phyloP scores from a whole-genome alignment of 108 stramenopile genomes.

The Nitzschia palea region DNA sequence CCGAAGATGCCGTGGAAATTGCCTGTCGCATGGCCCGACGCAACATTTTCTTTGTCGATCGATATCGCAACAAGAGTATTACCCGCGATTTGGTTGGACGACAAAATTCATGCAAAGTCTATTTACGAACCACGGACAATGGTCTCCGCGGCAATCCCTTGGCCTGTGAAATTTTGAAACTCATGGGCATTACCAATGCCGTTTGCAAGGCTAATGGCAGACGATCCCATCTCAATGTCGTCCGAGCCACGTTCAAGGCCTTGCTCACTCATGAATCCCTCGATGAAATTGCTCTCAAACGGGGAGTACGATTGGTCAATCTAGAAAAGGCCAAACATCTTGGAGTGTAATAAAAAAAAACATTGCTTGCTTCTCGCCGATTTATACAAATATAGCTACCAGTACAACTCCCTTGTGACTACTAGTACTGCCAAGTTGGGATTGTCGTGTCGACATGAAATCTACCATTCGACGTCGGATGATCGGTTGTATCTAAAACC shows the following conservation, averaged over 20 bases:
- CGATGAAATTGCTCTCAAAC: slow-evolving; percentile 88
- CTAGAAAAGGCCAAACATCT: slow-evolving; percentile 76
- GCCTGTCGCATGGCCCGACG: slow-evolving; percentile 76
- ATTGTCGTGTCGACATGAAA: no score
- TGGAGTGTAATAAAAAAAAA: slow-evolving; percentile 67
- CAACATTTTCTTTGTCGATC: slow-evolving; percentile 92
- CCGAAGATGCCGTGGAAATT: slow-evolving; percentile 77
- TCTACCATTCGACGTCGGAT: no score
- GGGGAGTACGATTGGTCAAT: slow-evolving; percentile 82
- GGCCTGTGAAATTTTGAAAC: slow-evolving; percentile 71
- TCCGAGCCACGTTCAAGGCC: slow-evolving; percentile 92
- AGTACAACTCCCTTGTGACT: no score
- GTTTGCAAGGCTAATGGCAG: slow-evolving; percentile 84
- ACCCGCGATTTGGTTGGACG: slow-evolving; percentile 81
- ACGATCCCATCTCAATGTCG: slow-evolving; percentile 83
- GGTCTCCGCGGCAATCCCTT: slow-evolving; percentile 77
- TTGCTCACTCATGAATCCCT: slow-evolving; percentile 85
- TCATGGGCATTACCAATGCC: slow-evolving; percentile 83
- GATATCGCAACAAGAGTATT: slow-evolving; percentile 69
- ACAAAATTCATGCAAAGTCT: slow-evolving; percentile 89
- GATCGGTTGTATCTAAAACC: no score
- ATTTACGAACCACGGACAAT: slow-evolving; percentile 65
- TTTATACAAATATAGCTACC: no score
- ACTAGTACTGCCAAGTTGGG: no score
- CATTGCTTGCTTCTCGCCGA: no score